phyloP scores from a whole-genome alignment of 257 asterid genomes.

The Nicotiana paniculata region DNA sequence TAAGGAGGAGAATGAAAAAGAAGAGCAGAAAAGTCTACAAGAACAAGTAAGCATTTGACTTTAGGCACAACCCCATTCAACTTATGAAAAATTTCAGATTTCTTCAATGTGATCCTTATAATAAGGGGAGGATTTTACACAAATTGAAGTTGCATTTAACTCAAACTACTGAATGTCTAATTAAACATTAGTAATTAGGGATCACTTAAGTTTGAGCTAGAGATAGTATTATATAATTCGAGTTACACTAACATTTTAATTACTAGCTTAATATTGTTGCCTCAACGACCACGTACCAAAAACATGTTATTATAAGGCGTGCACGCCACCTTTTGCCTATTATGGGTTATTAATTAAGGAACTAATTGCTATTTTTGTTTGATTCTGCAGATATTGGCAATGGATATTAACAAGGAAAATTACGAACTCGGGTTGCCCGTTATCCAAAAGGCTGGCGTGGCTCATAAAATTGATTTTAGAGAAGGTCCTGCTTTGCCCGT shows the following conservation, averaged over 20 bases:
- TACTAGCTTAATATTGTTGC: neutral
- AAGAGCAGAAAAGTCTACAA: neutral
- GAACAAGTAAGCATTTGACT: neutral
- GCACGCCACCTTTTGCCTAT: neutral
- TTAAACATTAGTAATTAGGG: neutral
- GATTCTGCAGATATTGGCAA: slow-evolving; percentile 68
- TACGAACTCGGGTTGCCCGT: slow-evolving; percentile 76
- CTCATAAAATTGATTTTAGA: slow-evolving; percentile 68
- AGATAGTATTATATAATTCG: neutral
- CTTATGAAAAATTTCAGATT: neutral
- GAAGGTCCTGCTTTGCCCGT: slow-evolving; percentile 80
- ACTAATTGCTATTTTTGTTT: neutral
- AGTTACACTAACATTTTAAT: neutral
- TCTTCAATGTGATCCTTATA: neutral
- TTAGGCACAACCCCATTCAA: neutral
- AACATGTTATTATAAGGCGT: neutral
- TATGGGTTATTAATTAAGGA: neutral
- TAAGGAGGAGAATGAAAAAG: neutral
- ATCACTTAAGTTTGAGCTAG: neutral
- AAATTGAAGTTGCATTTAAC: neutral
- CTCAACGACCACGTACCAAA: too few relatives aligned
- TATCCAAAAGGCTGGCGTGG: slow-evolving; percentile 75
- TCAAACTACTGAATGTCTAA: neutral
- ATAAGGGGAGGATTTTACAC: neutral
- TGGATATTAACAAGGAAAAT: slow-evolving; percentile 79